phyloP scores from a whole-genome alignment of 2,329 filamentous ascomycete genomes.

The Ophiostoma tasmaniense region DNA sequence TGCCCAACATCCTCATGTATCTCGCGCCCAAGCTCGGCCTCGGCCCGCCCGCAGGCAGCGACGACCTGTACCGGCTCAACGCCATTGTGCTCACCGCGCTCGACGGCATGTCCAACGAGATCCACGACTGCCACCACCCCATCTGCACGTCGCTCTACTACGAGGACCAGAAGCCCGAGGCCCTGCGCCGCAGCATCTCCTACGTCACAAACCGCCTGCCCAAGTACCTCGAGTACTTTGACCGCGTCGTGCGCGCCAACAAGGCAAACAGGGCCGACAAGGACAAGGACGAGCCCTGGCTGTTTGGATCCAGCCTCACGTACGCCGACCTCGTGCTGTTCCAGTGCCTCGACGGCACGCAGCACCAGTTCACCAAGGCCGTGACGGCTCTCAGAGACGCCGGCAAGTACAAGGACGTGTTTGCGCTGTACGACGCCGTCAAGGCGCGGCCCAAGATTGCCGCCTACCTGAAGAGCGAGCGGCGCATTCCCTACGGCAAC shows the following conservation, averaged over 20 bases:
- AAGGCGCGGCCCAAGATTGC: slow-evolving; percentile 56
- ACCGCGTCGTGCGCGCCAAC: slow-evolving; percentile 52
- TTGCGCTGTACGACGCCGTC: slow-evolving; percentile 55
- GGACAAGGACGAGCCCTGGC: slow-evolving; percentile 47
- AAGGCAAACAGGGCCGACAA: neutral
- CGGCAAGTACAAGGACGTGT: slow-evolving; percentile 52
- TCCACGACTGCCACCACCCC: slow-evolving; percentile 71
- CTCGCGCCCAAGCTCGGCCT: slow-evolving; percentile 54
- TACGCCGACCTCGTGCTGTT: slow-evolving; percentile 69
- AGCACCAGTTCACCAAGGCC: slow-evolving; percentile 63
- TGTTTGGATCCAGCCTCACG: slow-evolving; percentile 56
- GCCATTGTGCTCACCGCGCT: slow-evolving; percentile 59
- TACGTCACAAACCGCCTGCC: slow-evolving; percentile 57
- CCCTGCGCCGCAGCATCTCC: slow-evolving; percentile 46
- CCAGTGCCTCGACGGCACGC: slow-evolving; percentile 54
- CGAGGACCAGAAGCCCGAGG: slow-evolving; percentile 65
- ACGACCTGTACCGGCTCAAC: slow-evolving; percentile 45
- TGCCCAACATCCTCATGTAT: slow-evolving; percentile 65
- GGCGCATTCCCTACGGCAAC: slow-evolving; percentile 50
- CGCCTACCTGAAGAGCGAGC: slow-evolving; percentile 58
- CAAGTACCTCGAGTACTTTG: slow-evolving; percentile 64
- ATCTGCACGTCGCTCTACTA: slow-evolving; percentile 53
- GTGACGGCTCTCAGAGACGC: slow-evolving; percentile 42
- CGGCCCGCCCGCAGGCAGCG: slow-evolving; percentile 37
- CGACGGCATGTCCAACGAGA: slow-evolving; percentile 61